Evolutionary conservation across 768 basidiomycete species (phyloP).

Genomic region (Mycena venus): DNA sequence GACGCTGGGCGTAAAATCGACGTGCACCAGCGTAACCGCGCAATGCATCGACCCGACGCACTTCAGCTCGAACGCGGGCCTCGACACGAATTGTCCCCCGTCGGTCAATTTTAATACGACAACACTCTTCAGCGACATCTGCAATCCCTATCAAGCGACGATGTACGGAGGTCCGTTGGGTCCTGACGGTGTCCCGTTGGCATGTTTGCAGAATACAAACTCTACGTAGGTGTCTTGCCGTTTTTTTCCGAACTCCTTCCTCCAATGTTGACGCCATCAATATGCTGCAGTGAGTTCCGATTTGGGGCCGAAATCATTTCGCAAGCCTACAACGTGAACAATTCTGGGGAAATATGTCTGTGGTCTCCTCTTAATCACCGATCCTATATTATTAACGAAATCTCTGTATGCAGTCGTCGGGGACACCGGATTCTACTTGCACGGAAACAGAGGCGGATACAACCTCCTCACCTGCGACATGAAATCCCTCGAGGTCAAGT

Average conservation of each 20-base stretch:
- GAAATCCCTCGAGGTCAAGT: conserved; percentile 1
- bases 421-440: conserved; percentile 18
- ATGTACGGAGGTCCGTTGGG: background rate
- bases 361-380: background rate
- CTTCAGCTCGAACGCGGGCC: background rate
- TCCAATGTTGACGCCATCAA: background rate
- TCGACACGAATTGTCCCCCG: background rate
- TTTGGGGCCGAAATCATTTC: background rate
- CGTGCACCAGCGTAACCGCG: background rate
- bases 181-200: background rate
- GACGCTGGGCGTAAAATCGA: background rate
- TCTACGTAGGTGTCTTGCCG: background rate
- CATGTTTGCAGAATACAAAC: background rate
- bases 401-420: conserved; percentile 2
- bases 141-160: background rate
- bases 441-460: conserved; percentile 4
- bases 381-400: background rate
- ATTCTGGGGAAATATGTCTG: background rate
- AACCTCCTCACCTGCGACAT: conserved; percentile 15
- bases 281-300: background rate
- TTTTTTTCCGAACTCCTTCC: background rate
- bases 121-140: background rate
- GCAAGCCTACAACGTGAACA: background rate
- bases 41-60: background rate
- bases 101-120: background rate